Percentiles rank a stretch among this genome's conserved stretches.
phyloP scores from a whole-genome alignment of 495 filamentous ascomycete species.

The Xylaria longipes region DNA sequence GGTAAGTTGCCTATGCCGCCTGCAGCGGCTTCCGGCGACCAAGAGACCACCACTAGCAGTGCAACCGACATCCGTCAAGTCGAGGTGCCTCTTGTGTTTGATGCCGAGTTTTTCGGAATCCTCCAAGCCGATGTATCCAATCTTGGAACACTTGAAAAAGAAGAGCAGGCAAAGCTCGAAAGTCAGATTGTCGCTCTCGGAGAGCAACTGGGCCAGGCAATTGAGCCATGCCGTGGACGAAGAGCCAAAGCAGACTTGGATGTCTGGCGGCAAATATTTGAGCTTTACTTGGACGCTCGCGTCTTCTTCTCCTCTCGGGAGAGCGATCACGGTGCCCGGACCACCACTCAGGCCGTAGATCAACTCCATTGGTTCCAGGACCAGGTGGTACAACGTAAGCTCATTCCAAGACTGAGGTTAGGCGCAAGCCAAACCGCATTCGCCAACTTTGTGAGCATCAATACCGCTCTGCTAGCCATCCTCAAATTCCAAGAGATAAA shows the following conservation, averaged over 20 bases:
- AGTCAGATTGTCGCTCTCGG: slow-evolving; percentile 61
- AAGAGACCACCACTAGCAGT: not conserved
- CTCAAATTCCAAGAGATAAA: slow-evolving; percentile 79
- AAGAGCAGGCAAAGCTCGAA: slow-evolving; percentile 62
- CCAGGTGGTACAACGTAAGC: slow-evolving; percentile 58
- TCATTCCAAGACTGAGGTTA: slow-evolving; percentile 63
- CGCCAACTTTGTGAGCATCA: slow-evolving; percentile 67
- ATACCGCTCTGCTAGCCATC: slow-evolving; percentile 66
- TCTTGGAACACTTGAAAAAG: slow-evolving; percentile 64
- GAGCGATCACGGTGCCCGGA: slow-evolving; percentile 61
- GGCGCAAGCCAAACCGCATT: slow-evolving; percentile 62
- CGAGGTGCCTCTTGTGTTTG: slow-evolving; percentile 69
- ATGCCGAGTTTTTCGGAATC: slow-evolving; percentile 71
- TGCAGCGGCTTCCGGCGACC: not conserved
- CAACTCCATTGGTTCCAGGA: slow-evolving; percentile 65
- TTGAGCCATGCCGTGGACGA: slow-evolving; percentile 58
- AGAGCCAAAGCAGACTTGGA: slow-evolving; percentile 67
- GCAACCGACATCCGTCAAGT: slow-evolving; percentile 46
- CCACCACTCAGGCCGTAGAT: slow-evolving; percentile 56
- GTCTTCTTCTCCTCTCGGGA: slow-evolving; percentile 77
- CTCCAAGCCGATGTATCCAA: slow-evolving; percentile 66
- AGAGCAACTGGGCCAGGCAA: slow-evolving; percentile 60
- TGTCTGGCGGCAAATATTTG: slow-evolving; percentile 75
- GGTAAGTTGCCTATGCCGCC: not conserved
- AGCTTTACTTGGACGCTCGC: slow-evolving; percentile 70